Conservation (phyloP, 2,329 filamentous ascomycete genomes). For the Scytalidium sp. region DNA sequence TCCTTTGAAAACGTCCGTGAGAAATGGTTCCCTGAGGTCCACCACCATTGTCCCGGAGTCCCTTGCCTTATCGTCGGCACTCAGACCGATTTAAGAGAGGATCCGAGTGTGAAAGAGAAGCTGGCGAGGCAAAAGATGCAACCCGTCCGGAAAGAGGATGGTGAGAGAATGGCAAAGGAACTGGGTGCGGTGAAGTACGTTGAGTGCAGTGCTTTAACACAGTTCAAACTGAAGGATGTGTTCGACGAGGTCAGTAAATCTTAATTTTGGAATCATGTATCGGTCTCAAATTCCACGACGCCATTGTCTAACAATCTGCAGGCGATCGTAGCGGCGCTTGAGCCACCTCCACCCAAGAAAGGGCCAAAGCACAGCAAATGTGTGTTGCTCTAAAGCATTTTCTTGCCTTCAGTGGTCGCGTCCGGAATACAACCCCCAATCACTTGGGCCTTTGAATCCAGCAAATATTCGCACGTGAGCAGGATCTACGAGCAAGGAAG, state of each 20-base stretch:
- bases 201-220: constrained; percentile 95
- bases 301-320: constrained; percentile 34
- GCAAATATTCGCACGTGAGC: neutral
- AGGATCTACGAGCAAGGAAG: neutral
- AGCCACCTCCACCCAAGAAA: constrained; percentile 84
- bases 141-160: constrained; percentile 87
- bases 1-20: constrained; percentile 99
- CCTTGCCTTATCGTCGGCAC: constrained; percentile 98
- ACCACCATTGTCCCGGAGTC: constrained; percentile 97
- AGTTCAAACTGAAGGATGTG: constrained; percentile 98
- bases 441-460: neutral
- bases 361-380: constrained; percentile 63
- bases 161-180: constrained; percentile 94
- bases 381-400: constrained; percentile 54
- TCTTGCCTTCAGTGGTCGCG: neutral
- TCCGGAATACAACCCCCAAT: neutral
- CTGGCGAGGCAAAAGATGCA: constrained; percentile 94
- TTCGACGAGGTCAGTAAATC: constrained; percentile 85
- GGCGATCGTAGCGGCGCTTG: constrained; percentile 94
- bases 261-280: no score
- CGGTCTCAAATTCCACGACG: no score
- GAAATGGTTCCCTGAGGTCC: constrained; percentile 98
- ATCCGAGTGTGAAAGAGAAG: constrained; percentile 84
- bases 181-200: constrained; percentile 98
- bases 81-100: constrained; percentile 93